A percentile compares a stretch with the other conserved stretches of the same genome.
Evolutionary conservation across 2,329 filamentous ascomycete genomes (phyloP).

Genomic region (Helminthosporium solani): DNA sequence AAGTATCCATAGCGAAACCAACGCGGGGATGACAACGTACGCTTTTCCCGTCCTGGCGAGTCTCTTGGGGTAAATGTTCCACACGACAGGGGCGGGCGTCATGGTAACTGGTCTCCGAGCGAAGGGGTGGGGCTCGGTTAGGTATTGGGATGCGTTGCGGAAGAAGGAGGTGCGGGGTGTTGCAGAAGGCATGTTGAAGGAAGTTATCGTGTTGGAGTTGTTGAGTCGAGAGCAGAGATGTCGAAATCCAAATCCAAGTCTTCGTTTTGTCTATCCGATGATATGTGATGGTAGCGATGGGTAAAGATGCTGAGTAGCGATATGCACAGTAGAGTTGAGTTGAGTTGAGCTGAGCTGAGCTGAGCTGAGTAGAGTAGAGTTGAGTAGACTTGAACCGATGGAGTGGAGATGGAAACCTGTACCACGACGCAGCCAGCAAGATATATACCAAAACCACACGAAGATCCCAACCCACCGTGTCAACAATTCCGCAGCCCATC

Average conservation of each 20-base stretch:
- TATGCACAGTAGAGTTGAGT: no score
- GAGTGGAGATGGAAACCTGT: not conserved
- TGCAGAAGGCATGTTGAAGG: slow-evolving; percentile 31
- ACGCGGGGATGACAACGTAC: slow-evolving; percentile 20
- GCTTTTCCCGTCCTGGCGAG: slow-evolving; percentile 24
- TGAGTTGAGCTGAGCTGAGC: not conserved
- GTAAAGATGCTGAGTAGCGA: no score
- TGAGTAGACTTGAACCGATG: not conserved
- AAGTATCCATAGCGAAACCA: not conserved
- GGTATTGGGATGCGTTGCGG: slow-evolving; percentile 32
- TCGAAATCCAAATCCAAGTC: no score
- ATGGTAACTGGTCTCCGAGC: slow-evolving; percentile 31
- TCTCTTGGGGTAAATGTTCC: slow-evolving; percentile 22
- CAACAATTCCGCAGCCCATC: not conserved
- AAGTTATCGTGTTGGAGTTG: slow-evolving; percentile 6
- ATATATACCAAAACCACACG: not conserved
- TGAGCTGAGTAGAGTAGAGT: not conserved
- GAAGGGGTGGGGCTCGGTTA: slow-evolving; percentile 41
- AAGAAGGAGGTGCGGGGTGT: slow-evolving; percentile 37
- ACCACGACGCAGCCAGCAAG: not conserved
- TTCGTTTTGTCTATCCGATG: no score
- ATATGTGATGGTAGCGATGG: no score
- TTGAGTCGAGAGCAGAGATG: not conserved
- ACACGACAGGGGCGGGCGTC: slow-evolving; percentile 26
- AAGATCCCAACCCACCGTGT: no score